Evolutionary conservation across 768 basidiomycete genomes (phyloP).

Genomic region (Suillus weaverae): DNA sequence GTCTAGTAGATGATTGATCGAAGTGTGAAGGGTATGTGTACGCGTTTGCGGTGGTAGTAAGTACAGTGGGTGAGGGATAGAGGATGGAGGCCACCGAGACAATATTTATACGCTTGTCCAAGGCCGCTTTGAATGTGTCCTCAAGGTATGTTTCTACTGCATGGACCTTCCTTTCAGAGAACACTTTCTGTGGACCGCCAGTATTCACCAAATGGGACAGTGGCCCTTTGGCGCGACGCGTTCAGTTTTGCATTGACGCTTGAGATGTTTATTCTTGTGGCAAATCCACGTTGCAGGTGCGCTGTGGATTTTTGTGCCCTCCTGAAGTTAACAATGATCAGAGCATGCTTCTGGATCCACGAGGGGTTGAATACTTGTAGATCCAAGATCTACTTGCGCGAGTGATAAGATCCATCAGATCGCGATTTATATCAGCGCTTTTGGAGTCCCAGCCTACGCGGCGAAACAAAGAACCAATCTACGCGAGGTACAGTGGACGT

Average conservation of each 20-base stretch:
- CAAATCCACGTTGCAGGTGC: not conserved
- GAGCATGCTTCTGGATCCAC: not conserved
- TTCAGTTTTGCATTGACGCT: too few relatives aligned
- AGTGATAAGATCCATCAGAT: not conserved
- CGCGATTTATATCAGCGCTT: not conserved
- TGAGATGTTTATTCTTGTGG: too few relatives aligned
- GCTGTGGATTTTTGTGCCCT: not conserved
- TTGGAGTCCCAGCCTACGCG: not conserved
- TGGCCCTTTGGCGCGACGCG: not conserved
- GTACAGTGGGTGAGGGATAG: not conserved
- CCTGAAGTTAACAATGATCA: too few relatives aligned
- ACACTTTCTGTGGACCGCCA: not conserved
- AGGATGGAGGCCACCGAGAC: not conserved
- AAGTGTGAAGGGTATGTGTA: too few relatives aligned
- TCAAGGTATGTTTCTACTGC: not conserved
- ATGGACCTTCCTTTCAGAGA: not conserved
- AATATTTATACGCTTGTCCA: not conserved
- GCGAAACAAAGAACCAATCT: not conserved
- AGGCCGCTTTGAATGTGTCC: not conserved
- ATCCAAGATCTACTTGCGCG: too few relatives aligned
- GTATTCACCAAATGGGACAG: not conserved
- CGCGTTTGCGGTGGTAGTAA: not conserved
- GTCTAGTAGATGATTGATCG: too few relatives aligned
- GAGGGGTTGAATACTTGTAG: not conserved
- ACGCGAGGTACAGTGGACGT: too few relatives aligned